Base-by-base conservation (phyloP, 1,139 yeast species). In the Meyerozyma carpophila region DNA sequence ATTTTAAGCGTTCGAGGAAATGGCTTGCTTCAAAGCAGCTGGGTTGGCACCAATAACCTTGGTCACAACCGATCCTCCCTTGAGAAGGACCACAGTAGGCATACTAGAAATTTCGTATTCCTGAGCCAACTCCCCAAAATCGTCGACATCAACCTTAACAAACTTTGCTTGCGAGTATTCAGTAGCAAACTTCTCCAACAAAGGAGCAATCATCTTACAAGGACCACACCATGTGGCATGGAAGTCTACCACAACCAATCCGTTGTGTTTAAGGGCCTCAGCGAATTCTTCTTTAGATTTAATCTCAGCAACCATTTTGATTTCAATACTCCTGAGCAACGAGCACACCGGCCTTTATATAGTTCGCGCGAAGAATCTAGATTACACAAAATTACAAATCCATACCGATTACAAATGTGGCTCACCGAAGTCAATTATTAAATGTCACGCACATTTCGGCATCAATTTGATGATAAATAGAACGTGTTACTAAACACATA, bases 211-310 rank as follows among this genome's bases (percentile, higher is more conserved):
- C 58, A 86, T 86, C 65, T 84, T 85, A 70, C 96, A 89, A 37
- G 96, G 96, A 44, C 93, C 95, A 69, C 96, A 89, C 96, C 96
- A 89, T 42, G 84, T 79, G 43, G 96, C 96, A 59, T 77, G 84
- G 64, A 87, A 89, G 64, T 89, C 96, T 49, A 88, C 84, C 32
- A 87, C 94, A 52, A 87, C 81, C 63, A 84, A 67, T 48, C 84
- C 77, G 50, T 71, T 68, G 61, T 73, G 63, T 44, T 68, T 54
- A 55, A 84, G 73, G 51, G 81, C 84, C 47, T 73, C 68, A 43
- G 76, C 66, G 73, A 86, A 87, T 62, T 86, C 89, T 50, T 75
- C 76, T 50, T 68, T 68, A 48, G 79, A 61, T 37, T 66, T 54
- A 48, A 84, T 53, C 48, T 54, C 48, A 40, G 63, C 54, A 50